These are phyloP conservation scores for Pyrenochaeta sp. DNA, from an alignment of 2,329 filamentous ascomycete genomes.

Conservation along the genomic window DNA sequence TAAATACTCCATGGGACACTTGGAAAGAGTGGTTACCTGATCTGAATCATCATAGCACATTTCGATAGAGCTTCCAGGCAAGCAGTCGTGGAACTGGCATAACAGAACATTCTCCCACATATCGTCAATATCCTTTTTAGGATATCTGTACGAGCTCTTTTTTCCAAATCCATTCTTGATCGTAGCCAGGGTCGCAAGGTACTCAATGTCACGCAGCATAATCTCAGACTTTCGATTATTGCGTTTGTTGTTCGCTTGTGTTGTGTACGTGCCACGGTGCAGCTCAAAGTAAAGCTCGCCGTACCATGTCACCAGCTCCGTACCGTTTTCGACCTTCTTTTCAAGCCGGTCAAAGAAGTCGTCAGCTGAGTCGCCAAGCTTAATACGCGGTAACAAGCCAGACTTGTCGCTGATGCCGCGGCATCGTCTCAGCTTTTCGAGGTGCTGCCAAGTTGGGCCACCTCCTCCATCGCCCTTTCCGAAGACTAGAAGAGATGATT, in stretches of 20 bases:
- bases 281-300: constrained; percentile 98
- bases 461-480: constrained; percentile 97
- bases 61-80: constrained; percentile 93
- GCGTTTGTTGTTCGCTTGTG: constrained; percentile 95
- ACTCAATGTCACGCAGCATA: constrained; percentile 85
- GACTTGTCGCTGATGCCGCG: constrained; percentile 90
- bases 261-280: constrained; percentile 96
- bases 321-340: constrained; percentile 72
- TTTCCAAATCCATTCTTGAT: constrained; percentile 66
- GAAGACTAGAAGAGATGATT: constrained; percentile 89
- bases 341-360: constrained; percentile 91
- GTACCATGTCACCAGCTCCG: constrained; percentile 91
- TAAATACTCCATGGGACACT: not conserved
- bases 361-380: constrained; percentile 89
- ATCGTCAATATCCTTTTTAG: constrained; percentile 89
- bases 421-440: constrained; percentile 93
- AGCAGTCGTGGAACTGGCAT: constrained; percentile 97
- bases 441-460: constrained; percentile 89
- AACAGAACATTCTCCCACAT: constrained; percentile 95
- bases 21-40: constrained; percentile 56
- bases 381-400: constrained; percentile 83
- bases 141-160: constrained; percentile 76
- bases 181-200: constrained; percentile 84
- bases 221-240: constrained; percentile 90
- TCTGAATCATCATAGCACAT: constrained; percentile 99